These are phyloP conservation scores for Podila epigama DNA, from an alignment of 192 early-diverging fungal genomes.

Conservation along the genomic window DNA sequence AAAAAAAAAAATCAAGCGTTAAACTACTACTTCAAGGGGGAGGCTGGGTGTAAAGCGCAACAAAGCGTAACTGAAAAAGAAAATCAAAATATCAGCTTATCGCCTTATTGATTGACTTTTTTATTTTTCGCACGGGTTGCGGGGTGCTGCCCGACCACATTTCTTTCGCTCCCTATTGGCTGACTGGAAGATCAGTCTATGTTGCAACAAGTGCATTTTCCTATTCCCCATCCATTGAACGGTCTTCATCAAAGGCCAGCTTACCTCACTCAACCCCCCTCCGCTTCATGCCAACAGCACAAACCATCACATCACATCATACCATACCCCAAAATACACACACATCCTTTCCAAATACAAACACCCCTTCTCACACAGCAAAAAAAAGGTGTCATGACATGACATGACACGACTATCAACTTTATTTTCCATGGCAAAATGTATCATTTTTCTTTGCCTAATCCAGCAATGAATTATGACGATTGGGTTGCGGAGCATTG, in stretches of 20 bases:
- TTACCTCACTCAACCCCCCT: background rate
- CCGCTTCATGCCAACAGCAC: no score
- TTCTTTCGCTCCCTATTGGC: background rate
- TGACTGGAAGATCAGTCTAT: conserved; percentile 4
- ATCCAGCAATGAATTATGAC: conserved; percentile 32
- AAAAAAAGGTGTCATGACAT: no score
- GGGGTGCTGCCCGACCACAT: background rate
- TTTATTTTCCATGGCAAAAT: background rate
- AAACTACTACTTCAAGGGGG: no score
- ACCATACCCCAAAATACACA: no score
- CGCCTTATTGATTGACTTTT: no score
- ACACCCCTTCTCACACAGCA: no score
- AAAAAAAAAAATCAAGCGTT: no score
- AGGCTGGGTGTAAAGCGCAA: background rate
- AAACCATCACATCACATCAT: no score
- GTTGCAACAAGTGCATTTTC: background rate
- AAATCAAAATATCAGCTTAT: background rate
- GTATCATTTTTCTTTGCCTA: conserved; percentile 1
- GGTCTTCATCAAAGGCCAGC: background rate
- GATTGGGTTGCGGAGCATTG: conserved; percentile 22
- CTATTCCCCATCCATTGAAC: background rate
- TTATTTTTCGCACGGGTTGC: background rate
- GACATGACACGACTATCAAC: background rate
- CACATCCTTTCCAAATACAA: no score
- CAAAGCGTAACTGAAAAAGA: background rate